Evolutionary conservation across 2,329 filamentous ascomycete species (phyloP).

Genomic region (Beauveria varroae): DNA sequence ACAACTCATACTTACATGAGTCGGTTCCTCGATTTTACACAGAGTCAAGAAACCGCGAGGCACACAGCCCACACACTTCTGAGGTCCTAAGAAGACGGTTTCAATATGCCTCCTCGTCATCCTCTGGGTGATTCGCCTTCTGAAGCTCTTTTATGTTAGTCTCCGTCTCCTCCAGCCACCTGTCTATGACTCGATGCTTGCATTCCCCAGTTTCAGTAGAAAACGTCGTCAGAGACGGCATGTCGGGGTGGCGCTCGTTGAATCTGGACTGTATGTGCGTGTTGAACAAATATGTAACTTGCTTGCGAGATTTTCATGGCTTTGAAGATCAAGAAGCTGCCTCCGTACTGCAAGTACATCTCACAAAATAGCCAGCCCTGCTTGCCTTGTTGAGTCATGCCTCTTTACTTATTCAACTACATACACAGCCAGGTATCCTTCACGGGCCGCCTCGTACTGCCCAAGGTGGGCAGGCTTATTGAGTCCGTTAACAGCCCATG

Average conservation of each 20-base stretch:
- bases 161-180: neutral
- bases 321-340: neutral
- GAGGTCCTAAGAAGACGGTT: no score
- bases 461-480: neutral
- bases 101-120: neutral
- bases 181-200: neutral
- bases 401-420: neutral
- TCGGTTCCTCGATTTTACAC: no score
- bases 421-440: neutral
- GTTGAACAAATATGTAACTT: neutral
- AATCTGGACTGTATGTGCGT: neutral
- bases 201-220: neutral
- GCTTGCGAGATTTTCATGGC: neutral
- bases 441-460: neutral
- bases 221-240: neutral
- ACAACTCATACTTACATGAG: no score
- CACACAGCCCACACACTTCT: no score
- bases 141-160: neutral
- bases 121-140: neutral
- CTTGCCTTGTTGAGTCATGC: neutral
- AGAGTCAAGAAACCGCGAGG: no score
- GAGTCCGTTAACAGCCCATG: constrained; percentile 2
- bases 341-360: neutral
- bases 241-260: neutral
- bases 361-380: neutral